phyloP scores from a whole-genome alignment of 139 green algal genomes.

The Coelastrella sp. region DNA sequence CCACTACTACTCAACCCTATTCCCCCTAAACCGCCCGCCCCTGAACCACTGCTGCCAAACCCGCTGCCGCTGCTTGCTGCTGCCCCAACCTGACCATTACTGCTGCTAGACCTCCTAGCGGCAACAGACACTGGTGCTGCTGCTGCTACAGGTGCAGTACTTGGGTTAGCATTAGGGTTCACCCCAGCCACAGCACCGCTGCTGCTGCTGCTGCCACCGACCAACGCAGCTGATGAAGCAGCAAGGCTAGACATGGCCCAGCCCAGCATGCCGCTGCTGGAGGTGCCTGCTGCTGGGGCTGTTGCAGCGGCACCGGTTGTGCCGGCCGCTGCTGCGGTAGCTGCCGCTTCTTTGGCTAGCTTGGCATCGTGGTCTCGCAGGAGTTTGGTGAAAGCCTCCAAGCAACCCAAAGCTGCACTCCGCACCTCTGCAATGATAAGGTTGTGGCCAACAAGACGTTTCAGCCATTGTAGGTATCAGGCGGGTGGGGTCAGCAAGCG shows the following conservation, averaged over 20 bases:
- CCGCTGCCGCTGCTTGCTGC: background rate
- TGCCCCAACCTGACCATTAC: background rate
- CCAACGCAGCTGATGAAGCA: conserved; percentile 28
- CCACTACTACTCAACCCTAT: too few species aligned
- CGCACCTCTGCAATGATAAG: conserved; percentile 19
- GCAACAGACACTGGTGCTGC: conserved; percentile 4
- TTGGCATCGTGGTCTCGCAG: conserved; percentile 56
- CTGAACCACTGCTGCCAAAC: too few species aligned
- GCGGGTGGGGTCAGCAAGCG: too few species aligned
- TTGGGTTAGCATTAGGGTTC: too few species aligned
- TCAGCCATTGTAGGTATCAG: too few species aligned
- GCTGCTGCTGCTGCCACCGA: conserved; percentile 28
- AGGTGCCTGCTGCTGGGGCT: background rate
- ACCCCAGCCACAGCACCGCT: background rate
- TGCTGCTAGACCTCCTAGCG: conserved; percentile 1
- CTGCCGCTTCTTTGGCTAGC: conserved; percentile 26
- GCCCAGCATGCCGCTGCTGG: conserved; percentile 34
- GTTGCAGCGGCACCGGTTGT: background rate
- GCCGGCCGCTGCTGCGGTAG: conserved; percentile 26
- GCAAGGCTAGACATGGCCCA: conserved; percentile 46
- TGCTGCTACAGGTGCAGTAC: too few species aligned
- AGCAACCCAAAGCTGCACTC: conserved; percentile 51
- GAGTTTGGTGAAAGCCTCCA: conserved; percentile 67
- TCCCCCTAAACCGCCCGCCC: too few species aligned
- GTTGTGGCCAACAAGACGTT: too few species aligned